Base-by-base conservation (phyloP, 805 yeast genomes). In the Phaffomyces opuntiae region DNA sequence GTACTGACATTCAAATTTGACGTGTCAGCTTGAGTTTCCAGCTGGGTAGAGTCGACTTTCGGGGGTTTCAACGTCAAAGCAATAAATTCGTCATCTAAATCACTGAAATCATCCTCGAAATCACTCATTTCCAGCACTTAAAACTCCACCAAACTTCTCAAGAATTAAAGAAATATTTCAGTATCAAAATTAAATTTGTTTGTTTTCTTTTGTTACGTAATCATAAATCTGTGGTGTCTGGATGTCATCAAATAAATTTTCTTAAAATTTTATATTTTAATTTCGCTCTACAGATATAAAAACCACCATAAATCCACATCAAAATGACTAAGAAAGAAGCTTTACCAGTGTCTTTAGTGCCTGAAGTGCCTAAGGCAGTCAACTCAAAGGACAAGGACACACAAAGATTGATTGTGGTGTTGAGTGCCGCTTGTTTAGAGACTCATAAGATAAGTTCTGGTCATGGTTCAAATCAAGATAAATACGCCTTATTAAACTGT, bases 401-500 rank as follows among this genome's bases (percentile, higher is more conserved):
- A 11, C 81, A 88, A 65, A 76, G 99, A 60, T 73, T 93, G 57
- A 80, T 93, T 48, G 99, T 93, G 19, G 99, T 93, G n/a, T 74
- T 93, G 39, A 81, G 96, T 14, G 95, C 89, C 60, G 99, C 99
- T 14, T 90, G 97, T 56, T 72, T 93, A 47, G 99, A 93, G 61
- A 90, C 98, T 7, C 95, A 90, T 65, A 90, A 87, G 65, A 81
- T 91, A 64, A 82, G 87, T 40, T 75, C 87, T 3, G 79, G 82
- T 19, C 61, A 57, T 37, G 87, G 88, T 14, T 78, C 82, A 9
- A 80, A 83, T 42, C 95, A 91, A 43, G 98, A 93, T 62, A 88
- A 93, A 65, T 93, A 83, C 61, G 97, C 96, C 0, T 69, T 93
- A 49, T 74, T 93, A 60, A 93, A 93, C 70, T 93, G 99, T 73